Percentiles rank a stretch among this genome's conserved stretches.
Evolutionary conservation across 1,284 basidiomycete genomes (phyloP).

Genomic region (Sporisorium exsertum): DNA sequence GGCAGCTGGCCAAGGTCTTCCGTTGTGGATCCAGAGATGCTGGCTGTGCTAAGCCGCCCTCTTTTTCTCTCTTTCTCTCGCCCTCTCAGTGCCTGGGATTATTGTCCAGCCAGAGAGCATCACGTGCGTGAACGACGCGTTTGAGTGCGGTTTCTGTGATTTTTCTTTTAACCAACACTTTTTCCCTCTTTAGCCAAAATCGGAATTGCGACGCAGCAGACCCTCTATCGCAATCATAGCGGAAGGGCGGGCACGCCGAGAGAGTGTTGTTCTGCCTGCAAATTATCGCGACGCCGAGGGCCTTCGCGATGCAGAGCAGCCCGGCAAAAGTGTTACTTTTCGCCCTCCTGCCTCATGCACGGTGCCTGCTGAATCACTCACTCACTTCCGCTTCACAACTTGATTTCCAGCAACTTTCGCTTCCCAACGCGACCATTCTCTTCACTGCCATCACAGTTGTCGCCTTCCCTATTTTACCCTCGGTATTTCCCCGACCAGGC

Average conservation of each 20-base stretch:
- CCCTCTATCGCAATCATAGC: background rate
- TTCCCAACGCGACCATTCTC: background rate
- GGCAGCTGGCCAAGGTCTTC: background rate
- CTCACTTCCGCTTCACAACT: too few relatives aligned
- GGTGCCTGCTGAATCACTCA: background rate
- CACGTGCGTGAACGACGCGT: conserved; percentile 32
- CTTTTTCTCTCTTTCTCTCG: background rate
- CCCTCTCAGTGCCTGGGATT: too few relatives aligned
- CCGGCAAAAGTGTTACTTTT: conserved; percentile 11
- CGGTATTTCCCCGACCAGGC: conserved; percentile 4
- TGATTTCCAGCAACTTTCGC: background rate
- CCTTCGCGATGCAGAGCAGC: conserved; percentile 3
- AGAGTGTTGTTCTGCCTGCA: conserved; percentile 7
- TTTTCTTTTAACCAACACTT: conserved; percentile 4
- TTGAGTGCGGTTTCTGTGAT: background rate
- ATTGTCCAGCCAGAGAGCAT: conserved; percentile 1
- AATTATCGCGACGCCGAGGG: conserved; percentile 1
- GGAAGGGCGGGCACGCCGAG: too few relatives aligned
- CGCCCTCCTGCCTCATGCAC: background rate
- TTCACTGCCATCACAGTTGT: background rate
- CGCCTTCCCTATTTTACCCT: background rate
- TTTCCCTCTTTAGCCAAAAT: background rate
- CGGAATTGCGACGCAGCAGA: conserved; percentile 7
- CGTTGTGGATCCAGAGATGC: background rate
- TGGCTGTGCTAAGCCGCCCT: background rate